Conservation (phyloP, 140 eudicot genomes). For the Erigeron philadelphicus region DNA sequence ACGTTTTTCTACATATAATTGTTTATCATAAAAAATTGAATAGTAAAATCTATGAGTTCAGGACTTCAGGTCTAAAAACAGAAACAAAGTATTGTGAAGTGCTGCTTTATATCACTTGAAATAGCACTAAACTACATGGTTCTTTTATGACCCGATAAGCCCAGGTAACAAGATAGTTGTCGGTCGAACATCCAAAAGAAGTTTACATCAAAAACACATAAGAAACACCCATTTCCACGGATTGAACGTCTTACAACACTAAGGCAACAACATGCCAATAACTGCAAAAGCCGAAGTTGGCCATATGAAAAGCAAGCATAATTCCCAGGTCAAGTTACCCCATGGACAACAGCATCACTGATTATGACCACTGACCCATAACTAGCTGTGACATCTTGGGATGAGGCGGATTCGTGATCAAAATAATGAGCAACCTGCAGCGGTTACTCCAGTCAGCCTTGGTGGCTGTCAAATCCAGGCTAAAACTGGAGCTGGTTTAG, state of each 20-base stretch:
- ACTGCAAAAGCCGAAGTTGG: not conserved
- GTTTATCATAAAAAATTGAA: too few species aligned
- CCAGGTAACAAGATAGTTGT: not conserved
- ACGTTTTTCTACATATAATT: too few species aligned
- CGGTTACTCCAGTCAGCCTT: not conserved
- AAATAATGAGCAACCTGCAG: not conserved
- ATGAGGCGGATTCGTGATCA: not conserved
- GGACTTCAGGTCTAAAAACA: too few species aligned
- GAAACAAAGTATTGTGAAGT: too few species aligned
- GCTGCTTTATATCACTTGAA: too few species aligned
- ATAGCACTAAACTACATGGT: too few species aligned
- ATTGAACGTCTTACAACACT: not conserved
- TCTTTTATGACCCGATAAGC: not conserved
- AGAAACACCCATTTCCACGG: not conserved
- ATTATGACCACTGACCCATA: not conserved
- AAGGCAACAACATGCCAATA: not conserved
- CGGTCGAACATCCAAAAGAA: not conserved
- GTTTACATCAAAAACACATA: not conserved
- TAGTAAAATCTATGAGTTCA: too few species aligned
- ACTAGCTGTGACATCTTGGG: not conserved
- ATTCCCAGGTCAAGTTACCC: not conserved
- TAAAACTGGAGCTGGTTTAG: not conserved
- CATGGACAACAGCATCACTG: too few species aligned
- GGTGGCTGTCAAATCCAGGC: not conserved
- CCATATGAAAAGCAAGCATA: not conserved